Base-by-base conservation (phyloP, 352 stramenopile genomes). In the Pythium aristosporum region DNA sequence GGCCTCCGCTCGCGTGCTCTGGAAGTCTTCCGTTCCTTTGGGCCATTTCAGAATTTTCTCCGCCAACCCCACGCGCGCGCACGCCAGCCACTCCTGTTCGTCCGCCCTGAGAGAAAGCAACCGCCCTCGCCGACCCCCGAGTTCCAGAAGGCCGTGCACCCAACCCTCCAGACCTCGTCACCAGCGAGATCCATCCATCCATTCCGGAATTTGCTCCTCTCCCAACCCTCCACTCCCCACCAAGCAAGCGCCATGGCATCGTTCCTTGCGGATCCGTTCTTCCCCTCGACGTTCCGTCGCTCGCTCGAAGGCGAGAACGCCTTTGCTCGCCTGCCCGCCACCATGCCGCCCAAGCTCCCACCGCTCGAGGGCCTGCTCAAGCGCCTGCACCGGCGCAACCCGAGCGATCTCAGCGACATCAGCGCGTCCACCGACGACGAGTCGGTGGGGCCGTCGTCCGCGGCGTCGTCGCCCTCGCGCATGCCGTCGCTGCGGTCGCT, bases 321-420 rank as follows among this genome's bases (percentile, higher is more conserved):
- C 34, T 39, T 39, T 39, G 34, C 34, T 39, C 34, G 34, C 34
- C 8, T 39, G 34, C 34, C 34, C 43, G 7, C 18, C n/a, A 30
- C 10, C 8, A 36, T 65, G 23, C 72, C 61, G 57, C 47, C 74
- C 25, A 90, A 82, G 68, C 66, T 90, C 44, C 81, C 81, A 52
- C 87, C 81, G 53, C 81, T 90, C 54, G 72, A 81, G 39, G 79
- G 81, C 0, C 63, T 90, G 41, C 77, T 90, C 21, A 88, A 83
- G 71, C 77, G 85, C 57, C 85, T 90, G 68, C 81, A 90, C 58
- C 34, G 55, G 52, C 56, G 65, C 20, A 12, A 48, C 49, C 20
- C 37, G 32, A 28, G 52, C 13, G 30, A 43, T 3, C 20, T 43
- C 32, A 44, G 34, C 20, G 34, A 58, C 52, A 49, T 20, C 8